Evolutionary conservation across 2,329 filamentous ascomycete species (phyloP), one percentile per base, ranked within the genome.

Genomic region (Fusarium lyarnte): DNA sequence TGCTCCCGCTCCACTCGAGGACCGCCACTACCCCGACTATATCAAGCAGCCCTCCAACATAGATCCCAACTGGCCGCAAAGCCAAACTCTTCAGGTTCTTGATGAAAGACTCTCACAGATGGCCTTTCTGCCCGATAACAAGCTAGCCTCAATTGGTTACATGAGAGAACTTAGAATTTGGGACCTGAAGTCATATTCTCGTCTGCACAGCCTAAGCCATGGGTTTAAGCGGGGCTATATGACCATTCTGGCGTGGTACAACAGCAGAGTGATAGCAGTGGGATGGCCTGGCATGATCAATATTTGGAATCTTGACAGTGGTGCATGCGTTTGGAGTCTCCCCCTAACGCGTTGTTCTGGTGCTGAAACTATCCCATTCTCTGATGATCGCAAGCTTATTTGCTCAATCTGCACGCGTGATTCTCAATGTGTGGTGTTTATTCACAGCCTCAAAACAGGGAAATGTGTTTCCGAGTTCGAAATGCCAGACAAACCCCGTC

Each of bases 341-440:
- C 2, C 23, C 10, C 4, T 29, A 1, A 3, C 9, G 3, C 10
- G 5, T 16, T 29, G 13, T 13, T 6, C 21, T 7, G 10, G 3
- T 6, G 2, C 11, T 8, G 6, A 12, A 6, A 13, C 16, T 8
- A 19, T 43, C 6, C 38, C 58, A 21, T 60, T 60, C 8, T 36
- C 47, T 2, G 23, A 54, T 5, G 19, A 43, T 17, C 8, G 38
- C 2, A 29, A 1, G 8, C 19, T 23, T 4, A 21, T 60, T 0
- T 60, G 58, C 29, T 53, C 38, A 2, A 14, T 29, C 12, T 17
- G 14, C 8, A 27, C 10, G 3, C n/a, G 33, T 6, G 8, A 16
- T 19, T 3, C 21, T 45, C 2, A 29, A 5, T 5, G 8, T 6
- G 13, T 35, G 16, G 19, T 6, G 12, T 7, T 21, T 3, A 19